phyloP scores from a whole-genome alignment of 2,329 filamentous ascomycete species.

The Xylariales sp. region DNA sequence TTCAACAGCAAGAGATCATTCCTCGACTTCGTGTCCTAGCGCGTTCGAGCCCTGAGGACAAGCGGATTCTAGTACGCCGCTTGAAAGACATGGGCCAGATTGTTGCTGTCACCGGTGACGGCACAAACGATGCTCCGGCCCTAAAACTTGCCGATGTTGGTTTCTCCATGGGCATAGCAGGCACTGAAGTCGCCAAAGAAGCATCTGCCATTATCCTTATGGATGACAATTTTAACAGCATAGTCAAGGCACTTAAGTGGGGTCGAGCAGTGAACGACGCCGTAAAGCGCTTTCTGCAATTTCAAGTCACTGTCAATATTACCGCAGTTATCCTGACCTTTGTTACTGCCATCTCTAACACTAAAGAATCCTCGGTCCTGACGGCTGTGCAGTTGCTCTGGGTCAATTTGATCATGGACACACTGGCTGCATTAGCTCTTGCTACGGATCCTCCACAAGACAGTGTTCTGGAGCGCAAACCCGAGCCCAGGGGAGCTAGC shows the following conservation, averaged over 20 bases:
- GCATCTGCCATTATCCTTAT: slow-evolving; percentile 81
- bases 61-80: slow-evolving; percentile 66
- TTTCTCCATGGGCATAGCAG: slow-evolving; percentile 81
- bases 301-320: slow-evolving; percentile 84
- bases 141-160: slow-evolving; percentile 78
- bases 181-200: slow-evolving; percentile 81
- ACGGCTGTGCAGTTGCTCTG: slow-evolving; percentile 89
- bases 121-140: slow-evolving; percentile 79
- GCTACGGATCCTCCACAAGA: slow-evolving; percentile 87
- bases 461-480: slow-evolving; percentile 73
- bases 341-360: slow-evolving; percentile 74
- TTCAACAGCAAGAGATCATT: slow-evolving; percentile 63
- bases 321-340: slow-evolving; percentile 87
- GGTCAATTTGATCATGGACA: slow-evolving; percentile 98
- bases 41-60: slow-evolving; percentile 72
- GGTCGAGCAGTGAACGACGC: slow-evolving; percentile 73
- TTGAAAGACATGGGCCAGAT: slow-evolving; percentile 71
- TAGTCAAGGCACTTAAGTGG: slow-evolving; percentile 79
- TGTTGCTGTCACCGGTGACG: slow-evolving; percentile 78
- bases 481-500: slow-evolving; percentile 50
- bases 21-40: slow-evolving; percentile 68
- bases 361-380: slow-evolving; percentile 67
- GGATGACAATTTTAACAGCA: slow-evolving; percentile 86
- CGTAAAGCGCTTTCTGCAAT: slow-evolving; percentile 72
- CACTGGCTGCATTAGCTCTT: slow-evolving; percentile 81